Evolutionary conservation across 805 yeast species (phyloP), one percentile per base, ranked within the genome.

Genomic region (Monosporozyma aquatica): DNA sequence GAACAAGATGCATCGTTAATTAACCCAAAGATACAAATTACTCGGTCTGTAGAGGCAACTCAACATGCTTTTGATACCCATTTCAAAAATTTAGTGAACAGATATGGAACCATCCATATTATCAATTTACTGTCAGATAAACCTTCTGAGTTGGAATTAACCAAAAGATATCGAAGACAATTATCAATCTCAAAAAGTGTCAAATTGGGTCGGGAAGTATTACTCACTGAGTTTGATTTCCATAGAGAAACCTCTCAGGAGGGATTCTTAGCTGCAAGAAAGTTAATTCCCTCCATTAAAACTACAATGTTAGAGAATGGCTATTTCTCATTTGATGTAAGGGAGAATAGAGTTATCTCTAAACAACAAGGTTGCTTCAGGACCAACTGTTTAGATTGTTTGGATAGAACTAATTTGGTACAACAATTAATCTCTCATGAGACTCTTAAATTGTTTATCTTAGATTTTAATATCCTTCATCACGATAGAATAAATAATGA

Each of bases 1-100:
- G 98, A 92, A 59, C 98, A 92, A 62, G 97, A 90, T 53, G 78
- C 92, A 3, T 82, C 94, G 2, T 66, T 90, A 46, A 76, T 90
- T 21, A 80, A 84, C 49, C 95, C 96, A 15, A 92, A 89, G 56
- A 86, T 90, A 39, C 81, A 80, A 36, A 72, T 92, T 9, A 87
- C 96, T 0, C 72, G 98, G 53, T 84, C 95, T 2, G 63, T 75
- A 28, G 97, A 87, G 50, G 97, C 97, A 1, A 80, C 97, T 0
- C 94, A 86, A 56, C 95, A 95, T 0, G 76, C 87, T 1, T 90
- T 90, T 55, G 80, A 82, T 48, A 74, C 76, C 38, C 99, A 92
- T 62, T 86, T 92, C 54, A 74, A 74, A 33, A 70, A 70, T 21
- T 66, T 92, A 23, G 71, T 80, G 44, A 74, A 76, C 21, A 78